A percentile compares a stretch with the other conserved stretches of the same genome.
phyloP scores from a whole-genome alignment of 768 basidiomycete species.

The Leccinum obscurum region DNA sequence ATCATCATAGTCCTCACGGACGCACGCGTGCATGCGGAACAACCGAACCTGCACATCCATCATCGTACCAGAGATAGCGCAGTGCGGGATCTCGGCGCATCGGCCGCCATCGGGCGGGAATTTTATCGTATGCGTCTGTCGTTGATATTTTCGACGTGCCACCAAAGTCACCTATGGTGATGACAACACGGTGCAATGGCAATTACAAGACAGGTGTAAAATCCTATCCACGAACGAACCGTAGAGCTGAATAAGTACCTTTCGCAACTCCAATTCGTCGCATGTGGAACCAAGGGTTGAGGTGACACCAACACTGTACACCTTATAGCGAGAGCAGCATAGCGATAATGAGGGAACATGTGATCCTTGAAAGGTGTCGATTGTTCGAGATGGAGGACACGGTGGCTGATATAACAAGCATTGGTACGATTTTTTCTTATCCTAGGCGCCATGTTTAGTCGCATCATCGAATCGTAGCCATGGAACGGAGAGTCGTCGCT shows the following conservation, averaged over 20 bases:
- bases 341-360: conserved; percentile 87
- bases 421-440: conserved; percentile 87
- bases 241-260: conserved; percentile 71
- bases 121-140: conserved; percentile 2
- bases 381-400: conserved; percentile 65
- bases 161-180: conserved; percentile 31
- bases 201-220: background rate
- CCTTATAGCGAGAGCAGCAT: conserved; percentile 67
- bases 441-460: conserved; percentile 82
- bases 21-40: too few relatives aligned
- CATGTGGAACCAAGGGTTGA: conserved; percentile 90
- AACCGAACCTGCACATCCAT: too few relatives aligned
- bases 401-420: conserved; percentile 78
- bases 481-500: background rate
- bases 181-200: background rate
- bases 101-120: too few relatives aligned
- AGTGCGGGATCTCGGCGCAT: too few relatives aligned
- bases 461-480: conserved; percentile 42
- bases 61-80: too few relatives aligned
- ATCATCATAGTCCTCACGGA: conserved; percentile 57
- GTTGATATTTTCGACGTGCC: conserved; percentile 88
- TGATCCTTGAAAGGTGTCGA: conserved; percentile 82
- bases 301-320: conserved; percentile 86
- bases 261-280: conserved; percentile 72
- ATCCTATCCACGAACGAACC: conserved; percentile 34